These are phyloP conservation scores for Eruca vesicaria DNA, from an alignment of 441 rosid genomes.

Conservation along the genomic window DNA sequence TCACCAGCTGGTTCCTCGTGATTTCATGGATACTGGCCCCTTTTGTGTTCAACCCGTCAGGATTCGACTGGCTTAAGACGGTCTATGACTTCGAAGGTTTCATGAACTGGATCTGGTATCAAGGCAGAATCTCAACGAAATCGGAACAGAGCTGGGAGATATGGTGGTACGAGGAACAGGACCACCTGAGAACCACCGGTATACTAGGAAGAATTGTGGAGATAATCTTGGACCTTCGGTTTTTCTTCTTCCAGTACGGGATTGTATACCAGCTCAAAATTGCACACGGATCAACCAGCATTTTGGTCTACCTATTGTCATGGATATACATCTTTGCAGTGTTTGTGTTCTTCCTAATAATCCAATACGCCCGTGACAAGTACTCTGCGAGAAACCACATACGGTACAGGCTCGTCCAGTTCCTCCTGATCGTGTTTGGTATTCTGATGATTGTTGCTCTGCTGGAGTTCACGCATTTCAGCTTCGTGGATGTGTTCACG, in stretches of 20 bases:
- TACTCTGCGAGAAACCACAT: slow-evolving; percentile 74
- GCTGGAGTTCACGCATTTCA: slow-evolving; percentile 59
- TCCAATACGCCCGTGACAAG: slow-evolving; percentile 66
- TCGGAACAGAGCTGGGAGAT: slow-evolving; percentile 94
- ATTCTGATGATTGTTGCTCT: slow-evolving; percentile 56
- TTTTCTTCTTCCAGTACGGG: slow-evolving; percentile 91
- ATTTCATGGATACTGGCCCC: slow-evolving; percentile 86
- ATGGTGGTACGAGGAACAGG: slow-evolving; percentile 97
- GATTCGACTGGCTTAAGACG: slow-evolving; percentile 93
- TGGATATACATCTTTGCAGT: slow-evolving; percentile 66
- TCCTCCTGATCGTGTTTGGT: slow-evolving; percentile 55
- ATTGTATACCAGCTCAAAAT: slow-evolving; percentile 82
- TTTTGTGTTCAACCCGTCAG: slow-evolving; percentile 85
- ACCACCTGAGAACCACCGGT: slow-evolving; percentile 81
- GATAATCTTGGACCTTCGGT: slow-evolving; percentile 77
- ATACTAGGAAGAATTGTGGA: slow-evolving; percentile 58
- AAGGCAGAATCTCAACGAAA: slow-evolving; percentile 66
- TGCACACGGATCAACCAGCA: slow-evolving; percentile 59
- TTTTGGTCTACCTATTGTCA: slow-evolving; percentile 64
- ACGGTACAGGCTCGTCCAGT: slow-evolving; percentile 80
- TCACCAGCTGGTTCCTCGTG: slow-evolving; percentile 88
- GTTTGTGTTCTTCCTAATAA: slow-evolving; percentile 46
- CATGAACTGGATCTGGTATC: slow-evolving; percentile 90
- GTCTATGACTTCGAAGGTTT: slow-evolving; percentile 90
- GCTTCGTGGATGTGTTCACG: slow-evolving; percentile 65